Evolutionary conservation across 2,329 filamentous ascomycete genomes (phyloP).

Genomic region (Trichoderma sp.): DNA sequence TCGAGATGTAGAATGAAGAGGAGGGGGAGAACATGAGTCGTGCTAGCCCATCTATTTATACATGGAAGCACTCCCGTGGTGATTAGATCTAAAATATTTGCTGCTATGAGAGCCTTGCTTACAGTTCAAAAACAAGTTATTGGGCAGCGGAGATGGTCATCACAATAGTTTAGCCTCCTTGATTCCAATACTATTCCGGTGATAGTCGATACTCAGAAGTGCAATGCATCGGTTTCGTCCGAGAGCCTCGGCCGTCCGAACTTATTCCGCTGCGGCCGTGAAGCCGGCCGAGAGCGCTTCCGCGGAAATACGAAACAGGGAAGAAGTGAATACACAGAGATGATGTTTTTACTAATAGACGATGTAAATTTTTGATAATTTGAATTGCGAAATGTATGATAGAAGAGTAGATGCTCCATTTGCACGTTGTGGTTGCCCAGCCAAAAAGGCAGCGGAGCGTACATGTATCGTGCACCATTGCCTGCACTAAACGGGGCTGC

Average conservation of each 20-base stretch:
- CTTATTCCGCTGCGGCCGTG: not conserved
- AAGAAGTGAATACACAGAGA: not conserved
- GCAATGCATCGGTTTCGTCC: not conserved
- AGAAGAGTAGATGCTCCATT: not conserved
- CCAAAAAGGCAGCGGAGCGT: not conserved
- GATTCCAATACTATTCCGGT: not conserved
- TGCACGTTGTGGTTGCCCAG: not conserved
- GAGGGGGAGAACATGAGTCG: not conserved
- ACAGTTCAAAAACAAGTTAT: not conserved
- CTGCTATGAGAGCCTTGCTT: not conserved
- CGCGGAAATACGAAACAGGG: not conserved
- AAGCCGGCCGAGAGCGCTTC: slow-evolving; percentile 11
- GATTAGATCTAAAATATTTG: not conserved
- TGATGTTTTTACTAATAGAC: not conserved
- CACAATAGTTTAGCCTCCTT: not conserved
- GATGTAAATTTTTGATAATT: not conserved
- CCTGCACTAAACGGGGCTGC: not conserved
- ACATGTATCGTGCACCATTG: not conserved
- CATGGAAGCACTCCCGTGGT: not conserved
- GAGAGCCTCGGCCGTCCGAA: slow-evolving; percentile 20
- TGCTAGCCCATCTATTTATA: not conserved
- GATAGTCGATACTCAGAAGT: not conserved
- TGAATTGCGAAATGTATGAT: not conserved
- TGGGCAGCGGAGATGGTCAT: not conserved
- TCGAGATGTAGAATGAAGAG: not conserved